Base-by-base conservation (phyloP, 345 rosid genomes). In the Eucalyptus tenuipes region DNA sequence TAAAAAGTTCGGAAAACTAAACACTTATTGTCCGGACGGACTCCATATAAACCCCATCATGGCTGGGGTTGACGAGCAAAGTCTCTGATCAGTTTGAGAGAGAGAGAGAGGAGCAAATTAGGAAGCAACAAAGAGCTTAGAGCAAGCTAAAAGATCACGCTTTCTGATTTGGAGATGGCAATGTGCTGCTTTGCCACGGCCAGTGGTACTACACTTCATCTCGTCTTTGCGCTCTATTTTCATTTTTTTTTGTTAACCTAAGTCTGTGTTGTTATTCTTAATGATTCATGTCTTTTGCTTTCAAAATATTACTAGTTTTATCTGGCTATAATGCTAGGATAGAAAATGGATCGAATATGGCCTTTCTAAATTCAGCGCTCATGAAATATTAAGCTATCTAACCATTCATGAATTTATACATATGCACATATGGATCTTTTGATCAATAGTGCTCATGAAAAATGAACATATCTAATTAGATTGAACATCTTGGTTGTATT, bases 401-500 rank as follows among this genome's bases (percentile, higher is more conserved):
- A 55, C 61, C 12, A 24, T 24, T 55, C 61, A 57, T 57, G n/a
- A 24, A 57, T 57, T 25, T 57, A 57, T 1, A 57, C 7, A 55
- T 10, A 57, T 10, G n/a, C n/a, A 24, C 10, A 25, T 57, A 11
- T 10, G 13, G n/a, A 25, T 25, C 64, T 57, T 57, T 10, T 57
- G n/a, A 27, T 57, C 6, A 57, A 25, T 57, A 57, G 2, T 25
- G 61, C 61, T 55, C 61, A 24, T 24, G 61, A 24, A 18, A 55
- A 55, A 22, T 22, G 5, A 55, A 55, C 25, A 22, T 24, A 55
- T 10, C 29, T 55, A 55, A 55, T 24, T 0, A 24, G 1, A 55
- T 55, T 55, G 29, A 55, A 22, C 25, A 55, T 55, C 61, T 0
- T 24, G 0, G 6, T 55, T 3, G 0, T 52, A 52, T 3, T 7